Percentiles rank a stretch among this genome's conserved stretches.
These are phyloP conservation scores for Arthrobotrys entomopaga DNA, from an alignment of 2,329 filamentous ascomycete genomes.

Conservation along the genomic window DNA sequence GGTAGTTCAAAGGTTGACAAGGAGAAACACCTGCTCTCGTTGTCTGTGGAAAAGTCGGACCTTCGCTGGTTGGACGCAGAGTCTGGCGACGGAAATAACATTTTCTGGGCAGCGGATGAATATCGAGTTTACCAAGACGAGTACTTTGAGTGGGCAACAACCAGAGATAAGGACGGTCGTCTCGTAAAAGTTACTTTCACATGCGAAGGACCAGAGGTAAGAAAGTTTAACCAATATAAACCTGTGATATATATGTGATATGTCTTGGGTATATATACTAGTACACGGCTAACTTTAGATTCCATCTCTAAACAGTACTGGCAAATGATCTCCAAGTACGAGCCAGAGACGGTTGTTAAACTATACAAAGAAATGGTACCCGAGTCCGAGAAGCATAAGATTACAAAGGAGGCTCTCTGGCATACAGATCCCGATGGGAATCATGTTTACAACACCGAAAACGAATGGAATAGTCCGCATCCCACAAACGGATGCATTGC, in stretches of 20 bases:
- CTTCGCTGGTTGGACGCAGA: neutral
- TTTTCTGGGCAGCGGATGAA: slow-evolving; percentile 20
- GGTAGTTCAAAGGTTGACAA: slow-evolving; percentile 1
- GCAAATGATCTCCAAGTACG: slow-evolving; percentile 23
- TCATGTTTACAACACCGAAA: slow-evolving; percentile 16
- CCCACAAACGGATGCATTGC: slow-evolving; percentile 47
- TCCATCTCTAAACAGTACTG: slow-evolving; percentile 36
- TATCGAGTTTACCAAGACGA: slow-evolving; percentile 42
- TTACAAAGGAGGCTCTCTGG: slow-evolving; percentile 45
- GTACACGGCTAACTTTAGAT: neutral
- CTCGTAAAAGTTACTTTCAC: slow-evolving; percentile 48
- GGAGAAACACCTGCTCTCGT: neutral
- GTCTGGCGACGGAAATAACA: slow-evolving; percentile 13
- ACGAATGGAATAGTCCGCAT: slow-evolving; percentile 46
- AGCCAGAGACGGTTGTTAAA: slow-evolving; percentile 42
- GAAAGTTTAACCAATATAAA: neutral
- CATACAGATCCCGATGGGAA: slow-evolving; percentile 1
- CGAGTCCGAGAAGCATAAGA: slow-evolving; percentile 24
- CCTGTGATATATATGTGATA: neutral
- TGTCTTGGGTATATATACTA: neutral
- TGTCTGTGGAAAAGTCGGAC: neutral
- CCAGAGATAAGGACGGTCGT: slow-evolving; percentile 16
- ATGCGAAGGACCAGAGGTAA: slow-evolving; percentile 54
- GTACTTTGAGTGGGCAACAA: slow-evolving; percentile 53
- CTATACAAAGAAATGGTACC: slow-evolving; percentile 44